Percentiles rank a stretch among this genome's conserved stretches.
These are phyloP conservation scores for Aspergillus sp. DNA, from an alignment of 2,329 filamentous ascomycete species.

Conservation along the genomic window DNA sequence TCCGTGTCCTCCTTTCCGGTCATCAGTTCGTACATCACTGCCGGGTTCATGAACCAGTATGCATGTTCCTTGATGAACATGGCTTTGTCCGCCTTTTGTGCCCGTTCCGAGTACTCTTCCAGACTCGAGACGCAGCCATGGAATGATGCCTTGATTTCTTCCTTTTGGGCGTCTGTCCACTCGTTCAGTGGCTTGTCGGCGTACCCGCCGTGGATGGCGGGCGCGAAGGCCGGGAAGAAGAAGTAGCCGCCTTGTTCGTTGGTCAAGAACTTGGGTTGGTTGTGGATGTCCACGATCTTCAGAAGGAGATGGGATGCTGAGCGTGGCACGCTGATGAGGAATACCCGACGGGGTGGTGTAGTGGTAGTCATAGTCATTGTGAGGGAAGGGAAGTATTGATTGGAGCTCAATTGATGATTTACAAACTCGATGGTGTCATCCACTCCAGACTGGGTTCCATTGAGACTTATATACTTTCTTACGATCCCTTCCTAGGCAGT, in stretches of 20 bases:
- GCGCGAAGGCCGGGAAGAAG: slow-evolving; percentile 17
- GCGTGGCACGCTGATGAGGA: slow-evolving; percentile 20
- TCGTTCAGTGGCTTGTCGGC: slow-evolving; percentile 21
- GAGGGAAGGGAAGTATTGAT: background rate
- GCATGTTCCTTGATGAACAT: slow-evolving; percentile 41
- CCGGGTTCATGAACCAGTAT: slow-evolving; percentile 27
- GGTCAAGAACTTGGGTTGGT: slow-evolving; percentile 20
- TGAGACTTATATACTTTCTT: no score
- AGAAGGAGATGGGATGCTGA: slow-evolving; percentile 25
- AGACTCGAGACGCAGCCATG: slow-evolving; percentile 30
- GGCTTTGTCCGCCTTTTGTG: slow-evolving; percentile 27
- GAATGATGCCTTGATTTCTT: slow-evolving; percentile 22
- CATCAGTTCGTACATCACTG: background rate
- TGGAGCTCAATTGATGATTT: background rate
- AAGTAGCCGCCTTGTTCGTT: slow-evolving; percentile 22
- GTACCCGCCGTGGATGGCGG: background rate
- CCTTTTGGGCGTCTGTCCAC: slow-evolving; percentile 29
- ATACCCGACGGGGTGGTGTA: background rate
- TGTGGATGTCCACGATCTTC: slow-evolving; percentile 19
- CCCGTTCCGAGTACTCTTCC: slow-evolving; percentile 23
- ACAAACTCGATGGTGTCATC: no score
- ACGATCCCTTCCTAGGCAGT: no score
- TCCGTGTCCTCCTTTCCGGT: slow-evolving; percentile 1
- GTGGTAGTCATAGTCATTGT: background rate
- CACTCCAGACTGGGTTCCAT: no score